Evolutionary conservation across 805 yeast species (phyloP), one percentile per base, ranked within the genome.

Genomic region (Zygotorulaspora chibaensis): DNA sequence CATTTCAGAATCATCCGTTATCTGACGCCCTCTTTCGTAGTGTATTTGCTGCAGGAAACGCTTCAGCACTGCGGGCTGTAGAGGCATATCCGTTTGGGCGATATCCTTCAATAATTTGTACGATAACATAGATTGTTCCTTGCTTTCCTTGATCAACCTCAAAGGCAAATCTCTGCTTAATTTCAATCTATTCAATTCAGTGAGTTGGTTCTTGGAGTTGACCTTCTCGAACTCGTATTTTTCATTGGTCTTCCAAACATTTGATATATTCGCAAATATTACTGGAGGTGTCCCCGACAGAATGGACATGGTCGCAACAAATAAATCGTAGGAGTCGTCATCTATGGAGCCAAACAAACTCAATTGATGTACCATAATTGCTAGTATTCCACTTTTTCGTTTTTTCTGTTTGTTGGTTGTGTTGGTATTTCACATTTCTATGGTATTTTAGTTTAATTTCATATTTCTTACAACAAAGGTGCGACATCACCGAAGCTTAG

Each of bases 331-430:
- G 2, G 65, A 56, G 11, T 50, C 57, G 33, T 64, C 66, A 39
- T 61, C 60, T 11, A 63, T 56, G 7, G 57, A 47, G 3, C 62
- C 58, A 33, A 49, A 58, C 18, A 63, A 43, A 42, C 65, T 57
- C 40, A 64, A 42, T 48, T 64, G 68, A 38, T 61, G 67, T 2
- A 64, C 67, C 68, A 64, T 64, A 16, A 6, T 5, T 35, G 25
- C 27, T 25, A 28, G 8, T 15, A 38, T 25, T 26, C 23, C 25
- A 16, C 27, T 18, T 39, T 41, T 18, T 36, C 35, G 25, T 30
- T 23, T 40, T 42, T 36, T 28, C 17, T 30, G 10, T 30, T 34
- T 29, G 25, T 20, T 20, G 25, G 25, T 20, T 9, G 15, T 33
- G 6, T 33, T n/a, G 9, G 6, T 23, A 17, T 36, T 12, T 35